A percentile compares a stretch with the other conserved stretches of the same genome.
phyloP scores from a whole-genome alignment of 805 yeast species.

The Dipodascus geniculatus region DNA sequence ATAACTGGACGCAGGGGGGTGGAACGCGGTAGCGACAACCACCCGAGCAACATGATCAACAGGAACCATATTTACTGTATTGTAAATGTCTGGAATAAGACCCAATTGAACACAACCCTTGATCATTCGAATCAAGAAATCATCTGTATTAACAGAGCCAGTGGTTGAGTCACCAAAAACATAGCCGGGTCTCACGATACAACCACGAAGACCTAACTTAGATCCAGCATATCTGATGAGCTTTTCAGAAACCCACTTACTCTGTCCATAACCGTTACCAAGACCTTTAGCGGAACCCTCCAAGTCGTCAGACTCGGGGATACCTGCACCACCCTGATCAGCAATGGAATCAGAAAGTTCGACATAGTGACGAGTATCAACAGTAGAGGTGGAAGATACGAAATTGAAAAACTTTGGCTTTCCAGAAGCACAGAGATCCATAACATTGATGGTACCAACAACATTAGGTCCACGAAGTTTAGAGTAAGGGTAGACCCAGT shows the following conservation, averaged over 20 bases:
- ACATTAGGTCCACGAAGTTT: conserved; percentile 91
- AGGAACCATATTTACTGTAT: conserved; percentile 91
- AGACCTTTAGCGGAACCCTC: conserved; percentile 73
- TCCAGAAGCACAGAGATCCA: conserved; percentile 66
- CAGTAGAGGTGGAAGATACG: conserved; percentile 90
- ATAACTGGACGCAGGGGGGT: conserved; percentile 46
- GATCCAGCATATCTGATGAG: conserved; percentile 80
- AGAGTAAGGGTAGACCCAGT: conserved; percentile 95
- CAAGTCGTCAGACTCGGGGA: conserved; percentile 74
- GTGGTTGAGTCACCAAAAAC: conserved; percentile 75
- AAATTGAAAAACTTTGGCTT: conserved; percentile 79
- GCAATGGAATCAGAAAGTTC: conserved; percentile 60
- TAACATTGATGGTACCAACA: conserved; percentile 69
- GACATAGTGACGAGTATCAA: conserved; percentile 76
- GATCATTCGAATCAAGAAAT: conserved; percentile 84
- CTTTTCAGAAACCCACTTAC: conserved; percentile 95
- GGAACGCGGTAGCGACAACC: conserved; percentile 69
- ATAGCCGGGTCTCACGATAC: conserved; percentile 91
- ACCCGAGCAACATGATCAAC: conserved; percentile 97
- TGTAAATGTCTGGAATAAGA: conserved; percentile 69
- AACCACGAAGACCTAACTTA: conserved; percentile 67
- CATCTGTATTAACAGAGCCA: conserved; percentile 94
- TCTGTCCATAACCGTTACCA: conserved; percentile 92
- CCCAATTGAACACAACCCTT: conserved; percentile 92
- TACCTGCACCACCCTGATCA: conserved; percentile 55